Percentiles rank a stretch among this genome's conserved stretches.
Evolutionary conservation across 345 rosid species (phyloP).

Genomic region (Eucalyptus urophylla): DNA sequence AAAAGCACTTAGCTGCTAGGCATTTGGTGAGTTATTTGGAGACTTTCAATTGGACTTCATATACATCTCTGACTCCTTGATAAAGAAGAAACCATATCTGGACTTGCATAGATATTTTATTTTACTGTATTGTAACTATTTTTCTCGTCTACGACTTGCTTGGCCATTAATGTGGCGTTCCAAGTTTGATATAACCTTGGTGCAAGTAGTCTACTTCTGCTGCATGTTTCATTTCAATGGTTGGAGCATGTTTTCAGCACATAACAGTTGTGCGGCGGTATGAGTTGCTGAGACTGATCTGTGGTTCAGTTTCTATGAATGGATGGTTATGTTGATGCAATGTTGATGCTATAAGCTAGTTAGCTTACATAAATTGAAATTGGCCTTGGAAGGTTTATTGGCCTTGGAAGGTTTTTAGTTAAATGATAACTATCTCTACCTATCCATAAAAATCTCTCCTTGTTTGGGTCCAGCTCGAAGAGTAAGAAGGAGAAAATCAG

Average conservation of each 20-base stretch:
- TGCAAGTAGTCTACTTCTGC: background rate
- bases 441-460: background rate
- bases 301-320: background rate
- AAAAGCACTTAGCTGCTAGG: constrained; percentile 70
- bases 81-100: background rate
- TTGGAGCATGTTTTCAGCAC: background rate
- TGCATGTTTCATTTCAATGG: background rate
- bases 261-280: background rate
- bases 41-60: background rate
- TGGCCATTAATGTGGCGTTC: background rate
- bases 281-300: background rate
- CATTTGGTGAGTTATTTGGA: constrained; percentile 65
- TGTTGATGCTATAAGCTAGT: background rate
- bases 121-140: background rate
- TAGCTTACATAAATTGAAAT: background rate
- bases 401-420: background rate
- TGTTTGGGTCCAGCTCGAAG: background rate
- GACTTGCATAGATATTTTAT: background rate
- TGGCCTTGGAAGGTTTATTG: no score
- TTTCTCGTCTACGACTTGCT: rapidly evolving
- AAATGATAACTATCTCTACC: background rate
- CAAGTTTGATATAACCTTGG: background rate
- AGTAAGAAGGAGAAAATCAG: background rate
- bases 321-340: no score
- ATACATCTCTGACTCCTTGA: background rate